These are phyloP conservation scores for Microdochium bolleyi DNA, from an alignment of 2,329 filamentous ascomycete genomes.

Conservation along the genomic window DNA sequence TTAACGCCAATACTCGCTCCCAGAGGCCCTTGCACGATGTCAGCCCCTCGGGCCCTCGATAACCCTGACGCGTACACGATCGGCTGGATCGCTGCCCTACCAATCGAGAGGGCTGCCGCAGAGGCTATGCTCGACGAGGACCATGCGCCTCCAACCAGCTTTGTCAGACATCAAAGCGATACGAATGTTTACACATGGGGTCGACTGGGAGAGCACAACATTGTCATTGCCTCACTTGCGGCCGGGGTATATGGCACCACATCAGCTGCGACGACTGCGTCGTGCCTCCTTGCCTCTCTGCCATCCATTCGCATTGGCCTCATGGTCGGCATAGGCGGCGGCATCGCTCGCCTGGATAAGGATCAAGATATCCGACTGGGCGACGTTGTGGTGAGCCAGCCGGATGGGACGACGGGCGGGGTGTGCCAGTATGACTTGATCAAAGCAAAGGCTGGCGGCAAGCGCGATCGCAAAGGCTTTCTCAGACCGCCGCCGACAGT, in stretches of 20 bases:
- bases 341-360: constrained; percentile 5
- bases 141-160: constrained; percentile 5
- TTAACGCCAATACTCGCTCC: not conserved
- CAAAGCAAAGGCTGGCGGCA: constrained; percentile 1
- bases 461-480: not conserved
- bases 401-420: constrained; percentile 6
- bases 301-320: constrained; percentile 10
- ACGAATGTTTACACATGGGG: constrained; percentile 17
- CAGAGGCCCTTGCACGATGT: not conserved
- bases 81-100: constrained; percentile 23
- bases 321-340: constrained; percentile 10
- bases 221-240: constrained; percentile 15
- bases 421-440: constrained; percentile 15
- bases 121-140: constrained; percentile 17
- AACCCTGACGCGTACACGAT: constrained; percentile 14
- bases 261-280: constrained; percentile 6
- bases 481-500: constrained; percentile 1
- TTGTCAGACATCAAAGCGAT: constrained; percentile 8
- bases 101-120: constrained; percentile 19
- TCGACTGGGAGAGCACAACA: constrained; percentile 13
- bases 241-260: constrained; percentile 8
- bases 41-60: not conserved
- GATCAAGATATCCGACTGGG: constrained; percentile 15
- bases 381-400: constrained; percentile 16
- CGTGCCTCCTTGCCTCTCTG: constrained; percentile 6